A percentile compares a stretch with the other conserved stretches of the same genome.
Conservation (phyloP, 169 alveolate genomes). For the Plasmodium vinckei region DNA sequence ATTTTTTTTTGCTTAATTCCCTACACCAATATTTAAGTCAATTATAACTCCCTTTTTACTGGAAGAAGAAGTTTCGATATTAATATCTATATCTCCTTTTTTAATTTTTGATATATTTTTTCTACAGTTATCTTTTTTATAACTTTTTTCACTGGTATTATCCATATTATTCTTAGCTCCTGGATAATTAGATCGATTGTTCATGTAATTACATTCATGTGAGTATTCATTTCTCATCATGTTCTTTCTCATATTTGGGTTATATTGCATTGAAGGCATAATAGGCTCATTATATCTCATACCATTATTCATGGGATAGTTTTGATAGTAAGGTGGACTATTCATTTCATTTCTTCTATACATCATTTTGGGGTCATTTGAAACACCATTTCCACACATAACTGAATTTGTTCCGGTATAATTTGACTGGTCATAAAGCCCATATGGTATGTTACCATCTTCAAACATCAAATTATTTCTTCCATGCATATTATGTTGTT, state of each 20-base stretch:
- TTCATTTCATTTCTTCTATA: conserved; percentile 37
- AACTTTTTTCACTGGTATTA: conserved; percentile 1
- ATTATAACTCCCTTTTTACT: conserved; percentile 33
- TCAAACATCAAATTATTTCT: conserved; percentile 67
- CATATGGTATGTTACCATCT: conserved; percentile 63
- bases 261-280: not conserved
- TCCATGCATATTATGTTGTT: conserved; percentile 75
- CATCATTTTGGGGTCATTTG: conserved; percentile 44
- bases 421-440: conserved; percentile 71
- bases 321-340: conserved; percentile 10
- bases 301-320: conserved; percentile 37
- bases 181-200: not conserved
- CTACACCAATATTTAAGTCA: conserved; percentile 66
- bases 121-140: conserved; percentile 44
- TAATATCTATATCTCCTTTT: conserved; percentile 72
- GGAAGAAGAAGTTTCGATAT: conserved; percentile 75
- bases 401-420: conserved; percentile 57
- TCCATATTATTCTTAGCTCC: conserved; percentile 11
- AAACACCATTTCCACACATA: conserved; percentile 32
- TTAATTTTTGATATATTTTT: conserved; percentile 54
- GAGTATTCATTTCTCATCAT: conserved; percentile 22
- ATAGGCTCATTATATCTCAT: conserved; percentile 40
- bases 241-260: conserved; percentile 22
- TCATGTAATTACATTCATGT: conserved; percentile 6
- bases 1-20: not conserved